These are phyloP conservation scores for Coelastrella sp. DNA, from an alignment of 139 green algal genomes.

Conservation along the genomic window DNA sequence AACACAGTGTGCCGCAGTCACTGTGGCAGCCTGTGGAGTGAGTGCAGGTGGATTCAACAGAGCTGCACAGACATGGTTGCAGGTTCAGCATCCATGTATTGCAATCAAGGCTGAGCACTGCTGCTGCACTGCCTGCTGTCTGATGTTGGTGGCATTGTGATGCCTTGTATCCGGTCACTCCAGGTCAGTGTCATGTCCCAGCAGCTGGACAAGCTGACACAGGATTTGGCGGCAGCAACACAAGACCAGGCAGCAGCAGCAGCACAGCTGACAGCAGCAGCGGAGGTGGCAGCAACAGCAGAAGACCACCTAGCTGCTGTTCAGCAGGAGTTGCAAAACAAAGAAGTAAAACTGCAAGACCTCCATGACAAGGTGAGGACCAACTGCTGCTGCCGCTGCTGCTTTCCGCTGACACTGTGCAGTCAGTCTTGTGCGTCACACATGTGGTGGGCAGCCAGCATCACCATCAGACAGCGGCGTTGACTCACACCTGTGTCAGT, in stretches of 20 bases:
- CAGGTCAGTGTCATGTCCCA: background rate
- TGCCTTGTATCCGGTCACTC: background rate
- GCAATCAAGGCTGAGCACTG: background rate
- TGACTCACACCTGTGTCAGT: too few relatives aligned
- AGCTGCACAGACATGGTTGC: too few relatives aligned
- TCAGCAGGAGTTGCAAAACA: background rate
- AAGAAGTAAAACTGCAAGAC: constrained; percentile 7
- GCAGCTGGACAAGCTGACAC: background rate
- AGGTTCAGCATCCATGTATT: too few relatives aligned
- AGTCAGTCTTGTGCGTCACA: too few relatives aligned
- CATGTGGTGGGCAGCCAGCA: too few relatives aligned
- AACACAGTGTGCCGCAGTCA: too few relatives aligned
- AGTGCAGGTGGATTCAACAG: too few relatives aligned
- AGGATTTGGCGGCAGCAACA: constrained; percentile 6
- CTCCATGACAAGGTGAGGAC: constrained; percentile 1
- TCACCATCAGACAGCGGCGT: too few relatives aligned
- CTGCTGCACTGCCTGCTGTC: background rate
- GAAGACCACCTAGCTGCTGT: constrained; percentile 1
- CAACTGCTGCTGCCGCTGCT: background rate
- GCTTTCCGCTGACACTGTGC: background rate
- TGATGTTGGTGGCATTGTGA: background rate
- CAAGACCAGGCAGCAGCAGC: background rate
- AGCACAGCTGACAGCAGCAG: constrained; percentile 19
- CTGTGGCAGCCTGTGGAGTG: too few relatives aligned
- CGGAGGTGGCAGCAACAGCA: constrained; percentile 23